Conservation (phyloP, 495 filamentous ascomycete genomes). For the Podospora didyma region DNA sequence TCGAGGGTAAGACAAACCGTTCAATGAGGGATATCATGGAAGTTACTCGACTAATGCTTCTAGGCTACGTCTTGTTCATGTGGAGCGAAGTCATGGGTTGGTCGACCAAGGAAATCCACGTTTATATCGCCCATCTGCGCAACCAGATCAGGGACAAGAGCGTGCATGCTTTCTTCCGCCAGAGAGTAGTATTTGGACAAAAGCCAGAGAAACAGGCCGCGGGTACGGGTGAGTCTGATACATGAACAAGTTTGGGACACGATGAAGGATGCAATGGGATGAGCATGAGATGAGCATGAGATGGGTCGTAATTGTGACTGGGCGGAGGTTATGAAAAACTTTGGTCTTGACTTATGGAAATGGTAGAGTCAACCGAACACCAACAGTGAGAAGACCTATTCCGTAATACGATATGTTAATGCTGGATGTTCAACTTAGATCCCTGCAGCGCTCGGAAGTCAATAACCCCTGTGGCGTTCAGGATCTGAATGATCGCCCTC, state of each 20-base stretch:
- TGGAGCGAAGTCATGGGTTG: constrained; percentile 30
- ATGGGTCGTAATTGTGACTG: no score
- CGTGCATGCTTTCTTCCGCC: constrained; percentile 10
- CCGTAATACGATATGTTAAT: no score
- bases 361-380: no score
- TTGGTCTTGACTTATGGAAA: no score
- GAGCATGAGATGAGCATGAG: neutral
- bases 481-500: no score
- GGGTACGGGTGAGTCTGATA: neutral
- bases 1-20: constrained; percentile 23
- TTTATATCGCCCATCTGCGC: constrained; percentile 16
- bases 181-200: constrained; percentile 27
- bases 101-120: constrained; percentile 9
- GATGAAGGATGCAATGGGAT: neutral
- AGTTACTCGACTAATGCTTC: neutral
- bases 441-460: no score
- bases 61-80: constrained; percentile 30
- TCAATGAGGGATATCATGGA: neutral
- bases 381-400: no score
- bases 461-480: no score
- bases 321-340: no score
- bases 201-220: constrained; percentile 23
- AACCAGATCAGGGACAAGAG: constrained; percentile 15
- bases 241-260: neutral
- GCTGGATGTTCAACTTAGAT: no score